Base-by-base conservation (phyloP, 192 early-diverging fungal genomes). In the Entrophospora sp. region DNA sequence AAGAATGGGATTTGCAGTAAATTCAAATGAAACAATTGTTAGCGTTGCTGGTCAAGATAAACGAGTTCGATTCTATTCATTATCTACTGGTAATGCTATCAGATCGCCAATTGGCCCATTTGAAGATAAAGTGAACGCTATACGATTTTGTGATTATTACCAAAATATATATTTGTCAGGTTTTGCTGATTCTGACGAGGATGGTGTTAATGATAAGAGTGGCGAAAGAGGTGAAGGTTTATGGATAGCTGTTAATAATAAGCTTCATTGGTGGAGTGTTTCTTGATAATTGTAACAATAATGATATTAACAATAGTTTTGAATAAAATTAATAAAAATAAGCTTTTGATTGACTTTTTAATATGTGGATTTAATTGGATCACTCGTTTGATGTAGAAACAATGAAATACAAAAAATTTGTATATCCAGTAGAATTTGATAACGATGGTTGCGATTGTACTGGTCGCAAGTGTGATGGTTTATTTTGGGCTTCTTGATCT, bases 41-140 rank as follows among this genome's bases (percentile, higher is more conserved):
- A 3, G 22, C 2, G 30, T 61, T 43, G 59, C 59, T 44, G 59
- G 59, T 5, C 40, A 42, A 44, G 59, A 61, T 32, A 61, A 61
- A 13, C 27, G 20, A 13, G 30, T 61, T n/a, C 38, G 59, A 12
- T 61, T 45, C 44, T 61, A 25, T 32, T 61, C 59, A 10, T 28
- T 45, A 42, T 28, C 28, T 31, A 44, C 37, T 10, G 42, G 59
- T 25, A n/a, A 28, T 16, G 14, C 18, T 12, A 31, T 61, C 24
- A 36, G 42, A 20, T 1, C 14, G 13, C 40, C 37, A 20, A 61
- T 61, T 45, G 59, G 59, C 9, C 59, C 59, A 44, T 61, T 61
- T 30, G 27, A 40, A 18, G 59, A 61, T 45, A 30, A 7, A 18
- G 16, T 61, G 9, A 28, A 36, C 6, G 25, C 37, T 6, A 28